Evolutionary conservation across 2,329 filamentous ascomycete genomes (phyloP).

Genomic region (Clonostachys sp.): DNA sequence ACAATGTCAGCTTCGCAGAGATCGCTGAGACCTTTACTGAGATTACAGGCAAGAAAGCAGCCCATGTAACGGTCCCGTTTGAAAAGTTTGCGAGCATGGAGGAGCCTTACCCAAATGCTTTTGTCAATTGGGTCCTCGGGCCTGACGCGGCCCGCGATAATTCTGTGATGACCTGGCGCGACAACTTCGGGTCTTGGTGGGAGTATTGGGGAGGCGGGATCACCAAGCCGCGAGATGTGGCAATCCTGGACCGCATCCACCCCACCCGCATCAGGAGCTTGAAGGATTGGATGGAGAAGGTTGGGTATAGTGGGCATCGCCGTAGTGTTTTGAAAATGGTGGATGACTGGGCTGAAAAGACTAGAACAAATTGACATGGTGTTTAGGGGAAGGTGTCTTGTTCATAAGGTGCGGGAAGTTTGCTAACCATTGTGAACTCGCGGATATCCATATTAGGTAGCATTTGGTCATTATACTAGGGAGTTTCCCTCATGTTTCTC

Average conservation of each 20-base stretch:
- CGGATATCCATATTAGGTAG: too few relatives aligned
- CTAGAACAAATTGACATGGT: too few relatives aligned
- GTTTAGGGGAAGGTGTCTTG: too few relatives aligned
- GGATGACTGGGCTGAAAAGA: background rate
- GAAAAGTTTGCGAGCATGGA: background rate
- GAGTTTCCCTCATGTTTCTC: too few relatives aligned
- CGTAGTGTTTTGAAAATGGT: background rate
- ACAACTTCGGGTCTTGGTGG: constrained; percentile 6
- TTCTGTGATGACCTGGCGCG: constrained; percentile 6
- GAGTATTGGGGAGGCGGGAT: constrained; percentile 7
- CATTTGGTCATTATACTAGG: too few relatives aligned
- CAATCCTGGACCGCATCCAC: constrained; percentile 10
- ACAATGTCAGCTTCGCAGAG: constrained; percentile 10
- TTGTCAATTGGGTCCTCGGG: background rate
- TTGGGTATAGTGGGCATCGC: background rate
- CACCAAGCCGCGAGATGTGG: constrained; percentile 2
- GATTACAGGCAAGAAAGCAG: constrained; percentile 3
- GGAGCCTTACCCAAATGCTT: background rate
- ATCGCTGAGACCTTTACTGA: constrained; percentile 3
- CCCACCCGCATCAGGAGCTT: background rate
- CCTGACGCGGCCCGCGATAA: constrained; percentile 7
- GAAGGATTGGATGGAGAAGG: background rate
- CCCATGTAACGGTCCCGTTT: background rate
- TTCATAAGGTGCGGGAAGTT: too few relatives aligned
- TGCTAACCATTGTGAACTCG: too few relatives aligned